Evolutionary conservation across 1,284 basidiomycete species (phyloP), one percentile per base, ranked within the genome.

Genomic region (Neolentinus lepideus): DNA sequence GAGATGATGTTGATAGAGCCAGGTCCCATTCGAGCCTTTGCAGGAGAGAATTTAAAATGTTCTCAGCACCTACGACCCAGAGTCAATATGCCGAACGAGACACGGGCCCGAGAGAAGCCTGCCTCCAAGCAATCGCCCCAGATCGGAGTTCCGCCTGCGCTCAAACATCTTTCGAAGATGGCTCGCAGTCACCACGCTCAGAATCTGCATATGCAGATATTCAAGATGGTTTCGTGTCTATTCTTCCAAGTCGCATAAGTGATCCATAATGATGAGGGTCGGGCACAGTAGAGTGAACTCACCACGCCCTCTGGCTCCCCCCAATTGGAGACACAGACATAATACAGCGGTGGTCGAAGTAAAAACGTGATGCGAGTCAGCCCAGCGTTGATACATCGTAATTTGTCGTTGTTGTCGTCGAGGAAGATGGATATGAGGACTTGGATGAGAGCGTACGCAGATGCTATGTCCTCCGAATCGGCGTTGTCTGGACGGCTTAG

Each of bases 221-320:
- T 98, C 95, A 60, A 99, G 81, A 74, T 98, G 96, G 50, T 85
- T 83, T 51, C 94, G 84, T 60, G 91, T 87, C 94, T 97, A 16
- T 83, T 60, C 80, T 80, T 85, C 72, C 75, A n/a, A 21, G 71
- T 68, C 72, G 67, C 58, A 65, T 72, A 62, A 72, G 68, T 54
- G 35, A 25, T 43, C 51, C 52, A 35, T 35, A 53, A n/a, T n/a
- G n/a, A n/a, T n/a, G n/a, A n/a, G 27, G 54, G 54, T 26, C 51
- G 51, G 33, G 54, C n/a, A 35, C 38, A 16, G 53, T 33, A 46
- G 52, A 54, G 19, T 19, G 10, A 16, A 80, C 92, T 77, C 74
- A 96, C 92, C 62, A 95, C 87, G 61, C 88, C 90, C 69, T 96
- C 93, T 0, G 95, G 94, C 69, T 97, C 94, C 26, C 91, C 90